Evolutionary conservation across 1,284 basidiomycete genomes (phyloP), one percentile per base, ranked within the genome.

Genomic region (Porodaedalea pini): DNA sequence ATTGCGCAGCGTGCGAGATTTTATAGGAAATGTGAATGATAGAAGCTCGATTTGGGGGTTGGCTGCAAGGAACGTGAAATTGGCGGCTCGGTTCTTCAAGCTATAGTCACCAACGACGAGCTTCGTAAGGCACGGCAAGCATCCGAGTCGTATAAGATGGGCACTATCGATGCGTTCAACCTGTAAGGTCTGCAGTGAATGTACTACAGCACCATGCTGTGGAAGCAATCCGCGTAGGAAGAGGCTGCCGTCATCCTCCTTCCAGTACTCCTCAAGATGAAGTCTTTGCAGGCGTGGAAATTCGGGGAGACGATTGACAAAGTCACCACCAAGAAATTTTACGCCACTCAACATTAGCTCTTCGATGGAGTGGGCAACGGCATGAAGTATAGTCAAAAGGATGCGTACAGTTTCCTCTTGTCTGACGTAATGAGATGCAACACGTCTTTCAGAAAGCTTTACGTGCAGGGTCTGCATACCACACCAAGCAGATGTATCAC

Each of bases 31-130:
- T 39, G 29, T 51, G 21, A 51, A 51, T 39, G 49, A 34, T 6
- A 51, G 31, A 23, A 19, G 21, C 31, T 34, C 36, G 4, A 51
- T n/a, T 37, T 51, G 49, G 36, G 49, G 32, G 49, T 51, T 51
- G 1, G 34, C n/a, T 11, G 34, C 19, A 11, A 51, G 29, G 49
- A 51, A 51, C 6, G 13, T 31, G 32, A 34, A 37, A 7, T 51
- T n/a, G 21, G 21, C 45, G 23, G 17, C 40, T 17, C 40, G 40
- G n/a, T n/a, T 6, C 7, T 17, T n/a, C 40, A 43, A 17, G 15
- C 40, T 43, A 5, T 17, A 17, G 15, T 48, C 45, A 23, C 27
- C 25, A 27, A 48, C 6, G 15, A 48, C 27, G 15, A 48, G 7
- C 27, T 48, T 48, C 8, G 11, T 48, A 6, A 48, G 25, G 7